Percentiles rank a stretch among this genome's conserved stretches.
phyloP scores from a whole-genome alignment of 2,329 filamentous ascomycete species.

The Fusarium sp. region DNA sequence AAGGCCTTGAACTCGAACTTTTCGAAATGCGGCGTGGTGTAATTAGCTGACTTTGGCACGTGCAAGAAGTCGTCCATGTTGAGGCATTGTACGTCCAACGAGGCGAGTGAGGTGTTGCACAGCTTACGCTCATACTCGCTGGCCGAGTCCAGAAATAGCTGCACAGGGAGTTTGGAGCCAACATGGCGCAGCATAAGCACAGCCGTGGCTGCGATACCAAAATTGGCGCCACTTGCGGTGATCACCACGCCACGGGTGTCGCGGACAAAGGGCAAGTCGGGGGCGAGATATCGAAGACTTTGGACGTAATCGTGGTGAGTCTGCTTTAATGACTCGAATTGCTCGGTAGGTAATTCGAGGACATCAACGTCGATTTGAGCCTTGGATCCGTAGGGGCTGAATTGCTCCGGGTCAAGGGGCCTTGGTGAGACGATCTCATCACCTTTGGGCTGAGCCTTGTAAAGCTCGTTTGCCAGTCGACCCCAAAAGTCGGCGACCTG shows the following conservation, averaged over 20 bases:
- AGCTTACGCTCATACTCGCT: slow-evolving; percentile 19
- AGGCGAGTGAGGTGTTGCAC: slow-evolving; percentile 16
- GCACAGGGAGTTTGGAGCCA: slow-evolving; percentile 30
- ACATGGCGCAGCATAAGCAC: slow-evolving; percentile 38
- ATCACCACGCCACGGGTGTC: slow-evolving; percentile 36
- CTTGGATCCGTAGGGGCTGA: slow-evolving; percentile 22
- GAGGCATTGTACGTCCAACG: slow-evolving; percentile 26
- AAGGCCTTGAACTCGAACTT: slow-evolving; percentile 39
- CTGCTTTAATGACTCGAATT: slow-evolving; percentile 25
- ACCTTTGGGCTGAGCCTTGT: slow-evolving; percentile 29
- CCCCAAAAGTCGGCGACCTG: slow-evolving; percentile 34
- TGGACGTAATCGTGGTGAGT: slow-evolving; percentile 31
- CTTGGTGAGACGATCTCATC: slow-evolving; percentile 16
- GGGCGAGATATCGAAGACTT: slow-evolving; percentile 17
- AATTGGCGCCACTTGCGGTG: slow-evolving; percentile 23
- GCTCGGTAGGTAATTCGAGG: slow-evolving; percentile 13
- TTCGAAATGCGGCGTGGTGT: slow-evolving; percentile 18
- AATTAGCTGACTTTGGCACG: slow-evolving; percentile 1
- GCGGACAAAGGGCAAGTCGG: slow-evolving; percentile 19
- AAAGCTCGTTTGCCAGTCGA: slow-evolving; percentile 9
- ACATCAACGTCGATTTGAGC: slow-evolving; percentile 24
- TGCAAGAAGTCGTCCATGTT: slow-evolving; percentile 38
- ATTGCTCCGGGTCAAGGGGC: slow-evolving; percentile 25
- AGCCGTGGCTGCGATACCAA: slow-evolving; percentile 38
- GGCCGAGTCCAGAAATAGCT: slow-evolving; percentile 36